Base-by-base conservation (phyloP, 2,329 filamentous ascomycete genomes). In the Epichloe festucae region DNA sequence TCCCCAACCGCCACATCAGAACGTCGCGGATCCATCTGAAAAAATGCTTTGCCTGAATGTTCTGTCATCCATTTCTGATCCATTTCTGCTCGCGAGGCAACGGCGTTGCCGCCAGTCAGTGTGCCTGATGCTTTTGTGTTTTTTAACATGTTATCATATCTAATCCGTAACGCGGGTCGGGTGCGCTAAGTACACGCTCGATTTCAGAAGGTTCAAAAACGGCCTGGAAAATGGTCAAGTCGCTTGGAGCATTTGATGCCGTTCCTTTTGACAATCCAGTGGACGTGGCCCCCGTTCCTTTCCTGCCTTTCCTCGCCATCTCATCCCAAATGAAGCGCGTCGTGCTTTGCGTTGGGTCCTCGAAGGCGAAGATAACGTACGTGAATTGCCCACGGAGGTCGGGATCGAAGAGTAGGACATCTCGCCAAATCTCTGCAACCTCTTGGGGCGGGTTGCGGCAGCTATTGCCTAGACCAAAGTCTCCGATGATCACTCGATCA, bases 371-470 rank as follows among this genome's bases (percentile, higher is more conserved):
- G 5, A 80, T 73, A 35, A 84, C 76, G 56, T 78, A 76, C 49
- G 71, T 65, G 59, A 85, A 81, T 52, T 79, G 77, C 17, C 81
- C 80, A 14, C 76, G 71, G 39, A 85, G 73, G 52, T 82, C 79
- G 0, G 77, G 73, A 55, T 83, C 79, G 62, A 78, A 80, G 43
- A 83, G 70, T 43, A 84, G 72, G 11, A 82, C 70, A 56, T 85
- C 81, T 45, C 79, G 73, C 82, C 82, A 85, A 48, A 85, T 71
- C 63, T 79, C 75, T 36, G 81, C 81, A 50, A 85, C 70, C 63
- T 84, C 80, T 60, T 75, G 73, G 1, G 82, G 77, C 41, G 82
- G 82, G 62, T 85, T 85, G 58, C 78, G 74, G 61, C 79, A 78
- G 39, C 73, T 72, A 55, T 82, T 82, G 45, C 81, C 81, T 6